Evolutionary conservation across 805 yeast species (phyloP), one percentile per base, ranked within the genome.

Genomic region (Diddensiella transvaalensis): DNA sequence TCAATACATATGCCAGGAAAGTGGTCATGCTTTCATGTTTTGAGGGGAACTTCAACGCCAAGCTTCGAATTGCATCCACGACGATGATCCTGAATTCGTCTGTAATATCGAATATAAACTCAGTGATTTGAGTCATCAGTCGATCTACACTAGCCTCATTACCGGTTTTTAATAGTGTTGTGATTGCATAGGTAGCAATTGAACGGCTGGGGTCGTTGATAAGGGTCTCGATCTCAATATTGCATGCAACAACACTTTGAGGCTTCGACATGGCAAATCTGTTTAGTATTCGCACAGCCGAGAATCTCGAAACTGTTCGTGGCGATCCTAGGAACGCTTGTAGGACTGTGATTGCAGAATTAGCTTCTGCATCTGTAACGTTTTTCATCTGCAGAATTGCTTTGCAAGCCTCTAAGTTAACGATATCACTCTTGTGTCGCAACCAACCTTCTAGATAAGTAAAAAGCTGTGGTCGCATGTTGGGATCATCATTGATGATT

Each of bases 41-140:
- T 39, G 83, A 75, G 49, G 97, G 97, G 82, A 91, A 93, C 67
- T 89, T 91, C 63, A 89, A 74, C 3, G 97, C 91, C 67, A 93
- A 75, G 42, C 91, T 84, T 63, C 95, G 85, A 58, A 93, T 83
- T 5, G 99, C 97, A 64, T 93, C 98, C 55, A 93, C 87, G 46
- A 93, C 95, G 56, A 90, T 91, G 51, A 89, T 80, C 68, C 88
- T 88, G 75, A 93, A 93, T 65, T 93, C 99, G 67, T 93, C 99
- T 26, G 96, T 80, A 55, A 93, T 91, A 57, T 91, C 97, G 64
- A 80, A 87, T 85, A 91, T 87, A 65, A 90, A 85, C 32, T 84
- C 83, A 26, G 93, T 76, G 70, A 93, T 88, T 47, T 89, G 90
- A 54, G 83, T 76, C 68, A 93, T 87, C 59, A 93, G 77, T 60